phyloP scores from a whole-genome alignment of 192 early-diverging fungal species.

The Funneliformis geosporum region DNA sequence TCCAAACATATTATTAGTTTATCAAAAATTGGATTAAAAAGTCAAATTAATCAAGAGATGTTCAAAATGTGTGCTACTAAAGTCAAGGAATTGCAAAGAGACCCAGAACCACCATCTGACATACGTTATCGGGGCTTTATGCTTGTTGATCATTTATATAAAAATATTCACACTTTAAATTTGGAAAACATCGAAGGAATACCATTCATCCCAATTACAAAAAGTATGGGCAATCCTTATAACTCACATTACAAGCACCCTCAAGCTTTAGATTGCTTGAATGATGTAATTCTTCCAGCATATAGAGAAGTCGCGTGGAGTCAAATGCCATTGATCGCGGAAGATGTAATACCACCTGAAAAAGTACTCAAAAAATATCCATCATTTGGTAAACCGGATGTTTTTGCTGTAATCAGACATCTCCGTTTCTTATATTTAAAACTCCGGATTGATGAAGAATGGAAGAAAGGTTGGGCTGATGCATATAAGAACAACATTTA shows the following conservation, averaged over 20 bases:
- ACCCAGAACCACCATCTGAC: not conserved
- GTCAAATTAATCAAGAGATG: not conserved
- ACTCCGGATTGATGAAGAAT: not conserved
- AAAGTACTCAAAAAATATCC: not conserved
- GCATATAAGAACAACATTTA: not conserved
- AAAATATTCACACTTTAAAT: not conserved
- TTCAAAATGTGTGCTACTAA: not conserved
- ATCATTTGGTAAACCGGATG: constrained; percentile 3
- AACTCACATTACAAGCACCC: not conserved
- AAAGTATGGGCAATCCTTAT: not conserved
- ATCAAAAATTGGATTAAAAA: constrained; percentile 2
- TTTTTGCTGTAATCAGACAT: not conserved
- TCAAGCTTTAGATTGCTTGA: constrained; percentile 2
- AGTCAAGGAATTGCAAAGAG: not conserved
- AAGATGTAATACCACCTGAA: constrained; percentile 10
- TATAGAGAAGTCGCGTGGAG: constrained; percentile 25
- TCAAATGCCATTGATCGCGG: not conserved
- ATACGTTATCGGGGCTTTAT: constrained; percentile 6
- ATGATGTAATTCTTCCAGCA: not conserved
- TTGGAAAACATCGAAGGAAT: not conserved
- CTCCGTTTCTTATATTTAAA: not conserved
- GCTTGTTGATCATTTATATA: constrained; percentile 12
- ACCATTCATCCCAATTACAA: constrained; percentile 9
- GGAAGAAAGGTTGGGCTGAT: not conserved
- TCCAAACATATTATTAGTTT: not conserved